Percentiles rank a stretch among this genome's conserved stretches.
Evolutionary conservation across 257 asterid genomes (phyloP).

Genomic region (Solanum raphanifolium): DNA sequence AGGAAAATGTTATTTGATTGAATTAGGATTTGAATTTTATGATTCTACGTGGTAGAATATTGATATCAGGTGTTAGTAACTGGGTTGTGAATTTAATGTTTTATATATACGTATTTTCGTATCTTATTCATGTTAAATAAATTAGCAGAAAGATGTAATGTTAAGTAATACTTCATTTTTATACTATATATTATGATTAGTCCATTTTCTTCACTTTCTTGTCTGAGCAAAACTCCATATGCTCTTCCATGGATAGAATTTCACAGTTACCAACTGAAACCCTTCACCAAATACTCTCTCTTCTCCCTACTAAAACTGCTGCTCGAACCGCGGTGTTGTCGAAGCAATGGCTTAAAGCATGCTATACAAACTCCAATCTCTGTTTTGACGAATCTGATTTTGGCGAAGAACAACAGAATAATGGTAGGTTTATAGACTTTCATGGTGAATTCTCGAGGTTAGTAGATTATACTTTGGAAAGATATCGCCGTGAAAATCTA

Average conservation of each 20-base stretch:
- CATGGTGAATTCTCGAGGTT: neutral
- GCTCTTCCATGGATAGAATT: neutral
- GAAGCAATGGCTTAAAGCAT: neutral
- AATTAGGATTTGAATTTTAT: neutral
- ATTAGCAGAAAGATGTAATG: neutral
- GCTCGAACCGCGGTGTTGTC: neutral
- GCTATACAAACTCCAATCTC: neutral
- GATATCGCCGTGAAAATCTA: neutral
- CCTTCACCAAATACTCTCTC: neutral
- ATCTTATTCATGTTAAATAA: neutral
- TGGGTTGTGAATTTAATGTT: neutral
- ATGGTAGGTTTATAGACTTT: neutral
- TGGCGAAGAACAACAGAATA: neutral
- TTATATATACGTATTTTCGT: no score
- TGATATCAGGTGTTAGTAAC: no score
- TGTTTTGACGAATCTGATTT: neutral
- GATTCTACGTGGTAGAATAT: neutral
- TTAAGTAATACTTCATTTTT: no score
- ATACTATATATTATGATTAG: no score
- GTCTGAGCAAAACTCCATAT: no score
- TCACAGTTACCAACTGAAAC: neutral
- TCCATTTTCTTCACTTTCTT: no score
- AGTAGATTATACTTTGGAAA: neutral
- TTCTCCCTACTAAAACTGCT: neutral
- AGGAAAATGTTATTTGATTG: neutral